phyloP scores from a whole-genome alignment of 805 yeast species.

The Starmerella lactis-condensi region DNA sequence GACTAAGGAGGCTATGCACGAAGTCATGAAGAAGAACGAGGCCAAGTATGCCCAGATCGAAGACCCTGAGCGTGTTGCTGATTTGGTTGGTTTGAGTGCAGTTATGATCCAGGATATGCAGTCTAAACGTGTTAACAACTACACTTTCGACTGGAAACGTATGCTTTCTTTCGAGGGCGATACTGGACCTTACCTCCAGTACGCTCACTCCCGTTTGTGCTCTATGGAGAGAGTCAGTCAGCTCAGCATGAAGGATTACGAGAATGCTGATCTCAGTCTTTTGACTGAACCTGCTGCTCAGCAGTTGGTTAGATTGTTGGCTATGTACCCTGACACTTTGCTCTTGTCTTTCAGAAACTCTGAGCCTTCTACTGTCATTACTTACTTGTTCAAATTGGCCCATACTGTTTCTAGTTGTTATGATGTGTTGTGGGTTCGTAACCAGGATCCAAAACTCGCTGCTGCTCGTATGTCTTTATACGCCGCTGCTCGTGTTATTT shows the following conservation, averaged over 20 bases:
- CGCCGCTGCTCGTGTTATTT: conserved; percentile 72
- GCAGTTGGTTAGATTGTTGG: conserved; percentile 53
- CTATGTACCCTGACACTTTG: conserved; percentile 81
- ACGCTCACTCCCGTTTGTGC: conserved; percentile 92
- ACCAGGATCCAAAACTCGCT: conserved; percentile 75
- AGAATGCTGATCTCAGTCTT: conserved; percentile 37
- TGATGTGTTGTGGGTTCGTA: conserved; percentile 90
- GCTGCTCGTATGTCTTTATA: conserved; percentile 82
- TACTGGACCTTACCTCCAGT: conserved; percentile 96
- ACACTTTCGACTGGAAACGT: conserved; percentile 93
- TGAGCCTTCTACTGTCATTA: conserved; percentile 88
- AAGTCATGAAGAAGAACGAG: conserved; percentile 84
- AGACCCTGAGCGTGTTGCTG: conserved; percentile 88
- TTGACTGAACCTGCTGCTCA: conserved; percentile 55
- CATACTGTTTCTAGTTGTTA: conserved; percentile 94
- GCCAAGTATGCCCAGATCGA: conserved; percentile 81
- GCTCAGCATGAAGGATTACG: conserved; percentile 18
- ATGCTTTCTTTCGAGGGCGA: conserved; percentile 98
- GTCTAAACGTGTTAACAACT: conserved; percentile 88
- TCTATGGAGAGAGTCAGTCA: conserved; percentile 76
- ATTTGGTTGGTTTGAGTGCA: conserved; percentile 87
- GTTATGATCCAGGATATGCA: conserved; percentile 99
- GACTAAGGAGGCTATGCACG: conserved; percentile 85
- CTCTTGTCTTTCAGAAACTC: conserved; percentile 63
- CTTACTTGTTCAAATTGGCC: conserved; percentile 77